Evolutionary conservation across 2,329 filamentous ascomycete genomes (phyloP), one percentile per base, ranked within the genome.

Genomic region (Diaporthe velutina): DNA sequence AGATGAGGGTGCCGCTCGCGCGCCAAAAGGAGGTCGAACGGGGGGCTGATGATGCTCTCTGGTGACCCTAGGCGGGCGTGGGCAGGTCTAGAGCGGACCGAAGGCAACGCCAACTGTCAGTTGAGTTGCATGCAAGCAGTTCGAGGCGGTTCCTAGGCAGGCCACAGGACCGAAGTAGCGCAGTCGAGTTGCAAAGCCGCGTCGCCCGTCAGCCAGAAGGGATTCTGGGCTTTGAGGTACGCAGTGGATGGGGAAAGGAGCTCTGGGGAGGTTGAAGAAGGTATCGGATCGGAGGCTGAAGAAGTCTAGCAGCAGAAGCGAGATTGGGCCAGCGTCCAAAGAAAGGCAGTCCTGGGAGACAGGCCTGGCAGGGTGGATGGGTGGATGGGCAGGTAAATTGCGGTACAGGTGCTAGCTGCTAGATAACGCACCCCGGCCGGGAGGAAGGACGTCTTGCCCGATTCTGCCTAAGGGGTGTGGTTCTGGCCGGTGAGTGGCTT

Each of bases 281-380:
- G 79, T 79, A 81, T 80, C 82, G 84, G 84, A 83, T 84, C 83
- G 82, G 83, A 85, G 84, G 85, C 86, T 86, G 84, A 86, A 82
- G 82, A 82, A 82, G 81, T 82, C 81, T 83, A 83, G 83, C 83
- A 83, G 83, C 83, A 83, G 85, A 88, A 88, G 86, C 86, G 87
- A 88, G 81, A 88, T 88, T 85, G 70, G 50, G 70, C 70, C 70
- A 72, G 70, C 48, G 57, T 42, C 58, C 70, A 64, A 64, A 70
- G 70, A 72, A 72, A 72, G 70, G 57, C 70, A 64, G 70, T 64
- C 70, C 70, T 61, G 70, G 70, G 64, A 61, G 7, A 58, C 70
- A 71, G 74, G 71, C 50, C 38, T 76, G 55, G 60, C 45, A 48
- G 73, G 60, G 54, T 68, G 58, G 45, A 42, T 28, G 57, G 48